Evolutionary conservation across 1,139 yeast species (phyloP).

Genomic region (Kodamaea suecica): DNA sequence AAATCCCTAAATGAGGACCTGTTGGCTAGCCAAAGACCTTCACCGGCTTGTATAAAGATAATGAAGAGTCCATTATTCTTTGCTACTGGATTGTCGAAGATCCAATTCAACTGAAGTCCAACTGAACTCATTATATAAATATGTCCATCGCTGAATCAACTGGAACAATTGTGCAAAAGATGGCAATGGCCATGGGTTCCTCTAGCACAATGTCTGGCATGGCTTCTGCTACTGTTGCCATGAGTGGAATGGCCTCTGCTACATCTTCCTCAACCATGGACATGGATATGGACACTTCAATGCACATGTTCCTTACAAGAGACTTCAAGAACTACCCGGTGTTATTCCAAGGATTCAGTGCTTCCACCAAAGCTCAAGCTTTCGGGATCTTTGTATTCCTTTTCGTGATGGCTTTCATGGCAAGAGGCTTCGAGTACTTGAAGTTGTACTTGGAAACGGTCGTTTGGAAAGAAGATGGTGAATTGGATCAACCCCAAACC

Average conservation of each 20-base stretch:
- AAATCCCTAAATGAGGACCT: too few species aligned
- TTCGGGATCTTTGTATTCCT: constrained; percentile 68
- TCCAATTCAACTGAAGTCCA: too few species aligned
- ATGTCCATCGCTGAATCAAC: too few species aligned
- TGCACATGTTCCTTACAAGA: constrained; percentile 60
- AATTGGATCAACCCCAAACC: not conserved
- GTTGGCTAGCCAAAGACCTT: too few species aligned
- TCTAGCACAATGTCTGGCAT: constrained; percentile 14
- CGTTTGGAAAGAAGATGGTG: constrained; percentile 42
- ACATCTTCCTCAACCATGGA: constrained; percentile 11
- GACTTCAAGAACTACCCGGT: constrained; percentile 56
- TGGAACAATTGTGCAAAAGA: not conserved
- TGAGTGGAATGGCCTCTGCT: constrained; percentile 10
- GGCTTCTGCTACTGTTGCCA: constrained; percentile 14
- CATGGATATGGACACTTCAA: constrained; percentile 29
- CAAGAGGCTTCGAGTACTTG: constrained; percentile 57
- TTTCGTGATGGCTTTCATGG: constrained; percentile 53
- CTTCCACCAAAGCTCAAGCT: constrained; percentile 55
- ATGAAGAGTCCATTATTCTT: too few species aligned
- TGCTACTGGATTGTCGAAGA: too few species aligned
- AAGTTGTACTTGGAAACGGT: constrained; percentile 63
- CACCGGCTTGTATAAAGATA: too few species aligned
- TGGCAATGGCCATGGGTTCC: constrained; percentile 3
- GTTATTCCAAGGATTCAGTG: constrained; percentile 51
- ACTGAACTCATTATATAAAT: too few species aligned